A percentile compares a stretch with the other conserved stretches of the same genome.
phyloP scores from a whole-genome alignment of 2,329 filamentous ascomycete species.

The Chrysoporthe austroafricana region DNA sequence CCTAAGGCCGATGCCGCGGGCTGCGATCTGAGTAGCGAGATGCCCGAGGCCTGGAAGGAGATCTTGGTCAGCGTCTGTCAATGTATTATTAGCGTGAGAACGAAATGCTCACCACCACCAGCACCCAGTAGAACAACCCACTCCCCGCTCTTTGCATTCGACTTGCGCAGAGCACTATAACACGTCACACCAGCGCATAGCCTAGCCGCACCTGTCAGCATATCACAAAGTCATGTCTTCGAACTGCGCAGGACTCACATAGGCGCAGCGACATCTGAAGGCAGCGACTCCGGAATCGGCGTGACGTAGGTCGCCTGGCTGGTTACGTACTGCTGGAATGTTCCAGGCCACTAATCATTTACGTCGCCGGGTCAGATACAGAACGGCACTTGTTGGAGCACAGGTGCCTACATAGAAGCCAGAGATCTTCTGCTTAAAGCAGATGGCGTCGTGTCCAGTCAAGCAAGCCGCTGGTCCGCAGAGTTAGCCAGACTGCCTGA shows the following conservation, averaged over 20 bases:
- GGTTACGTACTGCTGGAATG: conserved; percentile 72
- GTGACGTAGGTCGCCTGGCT: conserved; percentile 70
- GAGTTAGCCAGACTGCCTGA: conserved; percentile 37
- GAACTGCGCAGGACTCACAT: conserved; percentile 43
- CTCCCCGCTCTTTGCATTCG: conserved; percentile 60
- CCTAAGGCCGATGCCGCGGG: conserved; percentile 25
- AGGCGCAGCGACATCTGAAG: conserved; percentile 65
- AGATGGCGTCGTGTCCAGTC: conserved; percentile 65
- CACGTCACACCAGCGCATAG: conserved; percentile 58
- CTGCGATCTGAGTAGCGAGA: conserved; percentile 24
- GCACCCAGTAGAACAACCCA: conserved; percentile 64
- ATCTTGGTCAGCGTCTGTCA: conserved; percentile 7
- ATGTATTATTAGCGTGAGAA: conserved; percentile 56
- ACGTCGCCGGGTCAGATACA: not conserved
- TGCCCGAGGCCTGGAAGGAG: conserved; percentile 18
- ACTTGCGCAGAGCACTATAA: conserved; percentile 68
- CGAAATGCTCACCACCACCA: conserved; percentile 69
- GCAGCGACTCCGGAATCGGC: conserved; percentile 65
- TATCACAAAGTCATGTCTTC: not conserved
- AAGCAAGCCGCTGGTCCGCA: conserved; percentile 45
- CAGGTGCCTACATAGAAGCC: conserved; percentile 57
- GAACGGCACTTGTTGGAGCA: too few species aligned
- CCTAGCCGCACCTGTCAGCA: conserved; percentile 6
- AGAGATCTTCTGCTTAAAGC: conserved; percentile 63
- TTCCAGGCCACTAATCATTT: conserved; percentile 57